Evolutionary conservation across 345 rosid species (phyloP).

Genomic region (Linum tenue): DNA sequence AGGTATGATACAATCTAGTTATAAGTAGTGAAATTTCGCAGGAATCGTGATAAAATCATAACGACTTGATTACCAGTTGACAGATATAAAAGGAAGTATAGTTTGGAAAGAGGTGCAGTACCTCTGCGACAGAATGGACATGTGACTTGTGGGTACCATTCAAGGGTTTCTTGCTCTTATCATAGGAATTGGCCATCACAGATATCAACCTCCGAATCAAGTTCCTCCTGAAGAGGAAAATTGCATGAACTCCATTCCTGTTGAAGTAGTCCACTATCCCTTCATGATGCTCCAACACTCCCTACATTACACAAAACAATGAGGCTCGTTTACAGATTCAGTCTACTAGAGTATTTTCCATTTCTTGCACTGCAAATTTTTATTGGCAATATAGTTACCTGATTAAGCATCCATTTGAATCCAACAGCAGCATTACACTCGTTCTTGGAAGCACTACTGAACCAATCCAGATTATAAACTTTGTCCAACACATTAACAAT

Average conservation of each 20-base stretch:
- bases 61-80: no score
- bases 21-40: no score
- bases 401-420: constrained; percentile 39
- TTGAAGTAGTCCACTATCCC: constrained; percentile 29
- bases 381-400: constrained; percentile 10
- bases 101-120: not conserved
- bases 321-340: not conserved
- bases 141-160: constrained; percentile 35
- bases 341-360: no score
- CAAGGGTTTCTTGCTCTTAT: constrained; percentile 21
- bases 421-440: constrained; percentile 36
- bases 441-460: constrained; percentile 32
- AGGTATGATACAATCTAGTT: no score
- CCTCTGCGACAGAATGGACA: constrained; percentile 28
- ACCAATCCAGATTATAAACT: constrained; percentile 30
- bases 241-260: constrained; percentile 26
- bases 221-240: constrained; percentile 29
- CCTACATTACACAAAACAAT: constrained; percentile 7
- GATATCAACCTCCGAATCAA: constrained; percentile 33
- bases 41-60: no score
- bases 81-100: no score
- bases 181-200: constrained; percentile 26
- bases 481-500: constrained; percentile 19
- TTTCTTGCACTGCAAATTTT: not conserved
- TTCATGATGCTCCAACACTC: constrained; percentile 24